These are phyloP conservation scores for Thielaviopsis populi DNA, from an alignment of 2,329 filamentous ascomycete genomes.

Conservation along the genomic window DNA sequence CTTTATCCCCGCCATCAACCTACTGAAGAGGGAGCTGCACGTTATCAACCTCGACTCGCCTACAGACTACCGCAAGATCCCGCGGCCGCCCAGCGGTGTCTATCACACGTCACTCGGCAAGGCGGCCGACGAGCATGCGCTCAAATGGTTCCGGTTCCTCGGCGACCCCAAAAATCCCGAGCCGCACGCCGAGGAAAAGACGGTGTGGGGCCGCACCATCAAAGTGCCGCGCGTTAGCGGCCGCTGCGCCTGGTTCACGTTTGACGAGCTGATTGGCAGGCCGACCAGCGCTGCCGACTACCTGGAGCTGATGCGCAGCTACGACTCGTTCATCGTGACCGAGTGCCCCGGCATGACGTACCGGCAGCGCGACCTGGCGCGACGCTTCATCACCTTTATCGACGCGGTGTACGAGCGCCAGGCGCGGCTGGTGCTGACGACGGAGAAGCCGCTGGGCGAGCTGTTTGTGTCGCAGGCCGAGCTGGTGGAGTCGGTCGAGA, in stretches of 20 bases:
- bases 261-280: constrained; percentile 76
- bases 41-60: constrained; percentile 91
- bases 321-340: constrained; percentile 84
- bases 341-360: constrained; percentile 86
- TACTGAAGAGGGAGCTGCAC: constrained; percentile 68
- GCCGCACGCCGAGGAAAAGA: constrained; percentile 63
- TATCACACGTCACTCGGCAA: constrained; percentile 80
- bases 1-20: constrained; percentile 87
- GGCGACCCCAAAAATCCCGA: constrained; percentile 64
- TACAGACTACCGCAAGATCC: constrained; percentile 95
- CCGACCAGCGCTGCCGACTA: constrained; percentile 92
- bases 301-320: constrained; percentile 75
- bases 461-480: constrained; percentile 69
- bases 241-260: constrained; percentile 77
- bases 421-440: constrained; percentile 91
- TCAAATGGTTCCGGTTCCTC: constrained; percentile 92
- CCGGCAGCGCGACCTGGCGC: constrained; percentile 68
- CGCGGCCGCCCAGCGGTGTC: constrained; percentile 78
- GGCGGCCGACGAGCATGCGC: constrained; percentile 62
- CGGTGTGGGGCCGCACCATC: constrained; percentile 87
- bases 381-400: constrained; percentile 93
- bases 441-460: constrained; percentile 67
- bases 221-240: constrained; percentile 77
- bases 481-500: constrained; percentile 43
- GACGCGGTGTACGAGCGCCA: constrained; percentile 87